Conservation (phyloP, 1,139 yeast species). For the Saccharomyces hybrid region DNA sequence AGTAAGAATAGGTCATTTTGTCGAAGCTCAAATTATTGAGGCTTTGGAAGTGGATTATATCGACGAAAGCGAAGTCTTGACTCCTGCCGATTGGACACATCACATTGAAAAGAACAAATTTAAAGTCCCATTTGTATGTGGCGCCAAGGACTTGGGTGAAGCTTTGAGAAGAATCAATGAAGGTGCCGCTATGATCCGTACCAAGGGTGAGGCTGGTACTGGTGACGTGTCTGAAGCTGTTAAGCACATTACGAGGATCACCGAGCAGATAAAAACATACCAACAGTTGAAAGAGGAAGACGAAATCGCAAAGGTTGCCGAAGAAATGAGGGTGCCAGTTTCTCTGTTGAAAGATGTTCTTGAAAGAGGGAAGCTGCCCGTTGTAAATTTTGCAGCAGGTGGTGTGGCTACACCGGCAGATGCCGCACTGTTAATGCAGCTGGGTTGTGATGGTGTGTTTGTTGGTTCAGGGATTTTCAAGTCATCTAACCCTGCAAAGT, state of each 20-base stretch:
- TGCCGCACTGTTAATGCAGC: constrained; percentile 82
- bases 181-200: constrained; percentile 85
- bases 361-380: constrained; percentile 62
- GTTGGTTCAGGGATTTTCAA: constrained; percentile 89
- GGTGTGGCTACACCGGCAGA: constrained; percentile 89
- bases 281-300: constrained; percentile 39
- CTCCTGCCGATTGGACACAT: constrained; percentile 67
- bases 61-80: constrained; percentile 78
- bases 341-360: constrained; percentile 46
- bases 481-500: constrained; percentile 53
- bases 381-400: constrained; percentile 85
- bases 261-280: constrained; percentile 40
- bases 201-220: constrained; percentile 88
- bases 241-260: constrained; percentile 58
- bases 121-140: constrained; percentile 79
- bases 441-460: constrained; percentile 88
- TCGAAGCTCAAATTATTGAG: constrained; percentile 75
- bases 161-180: constrained; percentile 75
- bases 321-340: constrained; percentile 54
- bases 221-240: constrained; percentile 88
- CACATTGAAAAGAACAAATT: constrained; percentile 59
- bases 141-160: constrained; percentile 78
- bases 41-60: constrained; percentile 71
- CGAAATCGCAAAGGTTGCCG: constrained; percentile 47
- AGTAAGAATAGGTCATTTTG: constrained; percentile 77